Base-by-base conservation (phyloP, 1,284 basidiomycete genomes). In the Mycena citricolor region DNA sequence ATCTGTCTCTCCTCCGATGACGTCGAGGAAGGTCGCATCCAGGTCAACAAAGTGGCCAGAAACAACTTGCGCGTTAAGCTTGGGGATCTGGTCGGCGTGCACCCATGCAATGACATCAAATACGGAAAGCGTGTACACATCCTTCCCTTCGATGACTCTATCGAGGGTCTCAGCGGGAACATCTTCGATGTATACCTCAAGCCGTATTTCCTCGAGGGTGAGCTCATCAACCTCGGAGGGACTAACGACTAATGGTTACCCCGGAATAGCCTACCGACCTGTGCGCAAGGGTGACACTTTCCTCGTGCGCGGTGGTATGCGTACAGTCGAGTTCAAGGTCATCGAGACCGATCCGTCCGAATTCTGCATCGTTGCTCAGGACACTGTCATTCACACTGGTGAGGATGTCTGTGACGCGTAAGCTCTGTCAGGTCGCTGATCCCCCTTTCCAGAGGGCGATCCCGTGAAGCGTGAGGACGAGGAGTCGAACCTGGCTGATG, bases 381-480 rank as follows among this genome's bases (percentile, higher is more conserved):
- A 97, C 60, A 97, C 94, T 0, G 93, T 97, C 39, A 94, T 97
- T 54, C 93, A 95, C 69, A 94, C 90, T 34, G 86, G 86, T 81
- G 42, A 29, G 75, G 63, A 2, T 22, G 12, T 7, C 14, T 49
- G 20, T 6, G 3, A 16, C 35, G 30, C 28, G 19, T 29, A 34
- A 11, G 10, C 16, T 52, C 51, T 24, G 57, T 36, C 40, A n/a
- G 48, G 36, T 59, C 51, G 40, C 58, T 67, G 38, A 44, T 44
- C 24, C 25, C 37, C 5, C 8, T 39, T 5, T 58, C 34, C 59
- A 83, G 97, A 99, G 81, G 97, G 97, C 52, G 97, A 99, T 58
- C 92, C 97, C 0, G 88, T 99, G 60, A 98, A 99, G 76, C 86
- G 97, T 49, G 97, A 99, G 66, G 97, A 98, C 51, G 97, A 99